phyloP scores from a whole-genome alignment of 805 yeast species.

The Blastobotrys americana region DNA sequence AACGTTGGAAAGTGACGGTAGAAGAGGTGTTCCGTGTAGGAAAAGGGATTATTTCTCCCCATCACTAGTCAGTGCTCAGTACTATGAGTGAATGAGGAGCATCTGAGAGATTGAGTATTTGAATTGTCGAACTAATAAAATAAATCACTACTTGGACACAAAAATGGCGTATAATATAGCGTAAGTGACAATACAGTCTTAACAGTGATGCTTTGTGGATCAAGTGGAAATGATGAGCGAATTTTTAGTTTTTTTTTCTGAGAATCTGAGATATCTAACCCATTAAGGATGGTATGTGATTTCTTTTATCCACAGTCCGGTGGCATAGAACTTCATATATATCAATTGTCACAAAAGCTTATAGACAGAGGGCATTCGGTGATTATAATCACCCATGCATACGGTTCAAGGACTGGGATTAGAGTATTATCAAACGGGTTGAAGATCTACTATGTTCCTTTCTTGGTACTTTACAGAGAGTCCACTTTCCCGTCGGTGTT shows the following conservation, averaged over 20 bases:
- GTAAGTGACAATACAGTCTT: slow-evolving; percentile 19
- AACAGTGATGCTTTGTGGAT: too few relatives aligned
- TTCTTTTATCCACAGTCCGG: slow-evolving; percentile 98
- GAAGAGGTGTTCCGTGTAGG: too few relatives aligned
- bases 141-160: too few relatives aligned
- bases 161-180: slow-evolving; percentile 28
- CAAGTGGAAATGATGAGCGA: background rate
- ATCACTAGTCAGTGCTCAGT: too few relatives aligned
- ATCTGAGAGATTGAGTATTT: too few relatives aligned
- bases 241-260: background rate
- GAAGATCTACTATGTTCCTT: slow-evolving; percentile 88
- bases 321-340: slow-evolving; percentile 93
- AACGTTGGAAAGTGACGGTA: too few relatives aligned
- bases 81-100: too few relatives aligned
- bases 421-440: slow-evolving; percentile 81
- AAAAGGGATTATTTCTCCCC: too few relatives aligned
- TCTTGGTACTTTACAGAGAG: slow-evolving; percentile 69
- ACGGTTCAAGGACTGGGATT: slow-evolving; percentile 75
- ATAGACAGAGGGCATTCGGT: slow-evolving; percentile 80
- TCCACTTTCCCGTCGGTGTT: slow-evolving; percentile 86
- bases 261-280: background rate
- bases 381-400: slow-evolving; percentile 79
- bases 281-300: slow-evolving; percentile 70
- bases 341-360: slow-evolving; percentile 75
- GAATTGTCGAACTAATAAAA: too few relatives aligned